Percentiles rank a stretch among this genome's conserved stretches.
phyloP scores from a whole-genome alignment of 2,329 filamentous ascomycete species.

The Colletotrichum abscissum region DNA sequence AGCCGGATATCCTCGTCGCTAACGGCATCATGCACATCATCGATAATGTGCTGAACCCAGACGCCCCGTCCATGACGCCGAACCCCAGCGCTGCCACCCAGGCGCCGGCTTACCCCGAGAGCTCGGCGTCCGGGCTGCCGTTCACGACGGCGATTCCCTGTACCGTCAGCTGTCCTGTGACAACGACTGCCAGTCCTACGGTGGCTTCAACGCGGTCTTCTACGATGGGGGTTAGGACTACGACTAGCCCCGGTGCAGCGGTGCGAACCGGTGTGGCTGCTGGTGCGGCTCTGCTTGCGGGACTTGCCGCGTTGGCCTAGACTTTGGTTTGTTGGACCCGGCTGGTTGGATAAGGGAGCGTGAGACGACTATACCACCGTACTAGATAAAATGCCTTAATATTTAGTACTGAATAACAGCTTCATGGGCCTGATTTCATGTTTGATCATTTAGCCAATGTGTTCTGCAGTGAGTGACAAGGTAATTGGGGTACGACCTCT shows the following conservation, averaged over 20 bases:
- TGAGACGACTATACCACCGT: not conserved
- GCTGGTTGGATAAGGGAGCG: not conserved
- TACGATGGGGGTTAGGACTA: slow-evolving; percentile 43
- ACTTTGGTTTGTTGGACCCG: not conserved
- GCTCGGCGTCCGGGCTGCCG: slow-evolving; percentile 40
- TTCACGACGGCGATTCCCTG: slow-evolving; percentile 58
- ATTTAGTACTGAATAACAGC: not conserved
- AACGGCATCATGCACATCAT: slow-evolving; percentile 70
- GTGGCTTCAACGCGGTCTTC: slow-evolving; percentile 36
- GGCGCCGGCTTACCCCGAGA: slow-evolving; percentile 44
- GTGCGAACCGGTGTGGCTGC: slow-evolving; percentile 15
- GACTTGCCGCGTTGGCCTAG: slow-evolving; percentile 20
- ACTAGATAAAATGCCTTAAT: not conserved
- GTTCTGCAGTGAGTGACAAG: not conserved
- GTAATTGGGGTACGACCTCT: too few relatives aligned
- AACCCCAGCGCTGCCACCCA: slow-evolving; percentile 50
- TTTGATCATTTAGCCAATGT: not conserved
- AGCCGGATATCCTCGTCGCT: slow-evolving; percentile 63
- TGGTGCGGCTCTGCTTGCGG: slow-evolving; percentile 19
- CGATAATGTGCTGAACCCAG: slow-evolving; percentile 62
- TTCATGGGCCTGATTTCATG: not conserved
- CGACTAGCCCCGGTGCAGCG: slow-evolving; percentile 21
- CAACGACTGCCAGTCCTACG: slow-evolving; percentile 39
- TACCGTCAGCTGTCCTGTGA: slow-evolving; percentile 51
- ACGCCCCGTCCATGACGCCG: slow-evolving; percentile 47